Conservation (phyloP, 495 filamentous ascomycete species). For the Xylaria intraflava region DNA sequence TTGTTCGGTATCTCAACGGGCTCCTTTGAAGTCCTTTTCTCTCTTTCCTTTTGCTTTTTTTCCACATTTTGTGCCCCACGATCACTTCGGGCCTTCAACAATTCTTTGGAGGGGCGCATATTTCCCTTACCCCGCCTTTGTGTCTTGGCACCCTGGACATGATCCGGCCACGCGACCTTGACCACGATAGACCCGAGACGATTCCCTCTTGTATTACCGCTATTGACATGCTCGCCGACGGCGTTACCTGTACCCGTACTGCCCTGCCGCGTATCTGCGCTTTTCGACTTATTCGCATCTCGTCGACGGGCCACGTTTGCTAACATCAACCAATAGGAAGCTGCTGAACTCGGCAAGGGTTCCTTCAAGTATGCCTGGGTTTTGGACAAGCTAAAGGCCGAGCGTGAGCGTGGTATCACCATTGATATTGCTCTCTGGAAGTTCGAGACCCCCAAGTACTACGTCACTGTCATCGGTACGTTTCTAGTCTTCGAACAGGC, state of each 20-base stretch:
- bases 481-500: constrained; percentile 2
- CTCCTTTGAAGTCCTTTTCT: neutral
- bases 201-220: neutral
- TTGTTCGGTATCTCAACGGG: neutral
- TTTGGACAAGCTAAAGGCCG: constrained; percentile 99
- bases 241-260: too few relatives aligned
- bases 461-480: constrained; percentile 97
- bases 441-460: constrained; percentile 98
- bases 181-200: neutral
- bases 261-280: too few relatives aligned
- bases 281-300: neutral
- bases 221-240: neutral
- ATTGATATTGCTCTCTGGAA: constrained; percentile 99
- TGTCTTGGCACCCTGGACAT: constrained; percentile 24
- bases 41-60: constrained; percentile 11
- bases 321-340: constrained; percentile 60
- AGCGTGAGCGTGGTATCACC: constrained; percentile 99
- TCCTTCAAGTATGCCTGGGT: constrained; percentile 99
- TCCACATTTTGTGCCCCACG: constrained; percentile 19
- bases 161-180: constrained; percentile 6
- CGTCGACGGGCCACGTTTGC: neutral
- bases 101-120: constrained; percentile 29
- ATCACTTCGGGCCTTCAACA: constrained; percentile 6
- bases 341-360: constrained; percentile 98
- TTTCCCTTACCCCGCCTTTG: constrained; percentile 30